Conservation (phyloP, 1,284 basidiomycete genomes). For the Apiotrichum mycotoxinovorans region DNA sequence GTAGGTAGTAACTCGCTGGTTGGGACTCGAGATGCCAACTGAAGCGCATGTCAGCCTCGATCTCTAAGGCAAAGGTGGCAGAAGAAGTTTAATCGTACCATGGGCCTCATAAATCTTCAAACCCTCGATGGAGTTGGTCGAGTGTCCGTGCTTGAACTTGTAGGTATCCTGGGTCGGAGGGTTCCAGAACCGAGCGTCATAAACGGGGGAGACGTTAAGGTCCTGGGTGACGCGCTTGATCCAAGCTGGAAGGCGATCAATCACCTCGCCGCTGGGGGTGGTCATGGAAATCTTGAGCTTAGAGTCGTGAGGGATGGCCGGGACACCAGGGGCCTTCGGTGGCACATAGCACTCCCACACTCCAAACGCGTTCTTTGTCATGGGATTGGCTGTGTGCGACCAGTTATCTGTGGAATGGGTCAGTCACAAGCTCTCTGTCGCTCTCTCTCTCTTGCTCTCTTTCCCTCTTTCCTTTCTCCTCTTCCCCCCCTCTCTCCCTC, state of each 20-base stretch:
- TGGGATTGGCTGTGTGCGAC: conserved; percentile 76
- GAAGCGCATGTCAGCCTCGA: neutral
- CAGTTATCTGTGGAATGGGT: conserved; percentile 64
- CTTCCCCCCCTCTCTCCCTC: too few relatives aligned
- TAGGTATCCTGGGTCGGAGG: conserved; percentile 70
- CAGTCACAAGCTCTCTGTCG: neutral
- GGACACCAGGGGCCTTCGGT: conserved; percentile 64
- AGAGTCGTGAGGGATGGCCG: conserved; percentile 87
- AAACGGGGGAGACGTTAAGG: conserved; percentile 79
- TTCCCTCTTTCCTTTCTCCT: too few relatives aligned
- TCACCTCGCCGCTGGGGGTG: conserved; percentile 66
- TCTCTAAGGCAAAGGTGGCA: neutral
- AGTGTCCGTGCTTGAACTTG: conserved; percentile 68
- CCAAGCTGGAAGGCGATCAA: conserved; percentile 92
- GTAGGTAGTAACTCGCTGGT: conserved; percentile 85
- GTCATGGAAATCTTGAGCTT: conserved; percentile 95
- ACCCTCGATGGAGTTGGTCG: conserved; percentile 50
- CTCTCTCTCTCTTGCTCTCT: too few relatives aligned
- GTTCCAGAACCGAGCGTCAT: conserved; percentile 99
- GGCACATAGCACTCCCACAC: conserved; percentile 86
- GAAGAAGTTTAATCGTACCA: conserved; percentile 28
- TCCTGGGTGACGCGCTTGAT: conserved; percentile 94
- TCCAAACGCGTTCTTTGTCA: conserved; percentile 83
- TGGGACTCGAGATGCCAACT: conserved; percentile 91
- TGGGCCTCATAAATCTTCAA: conserved; percentile 95